Evolutionary conservation across 345 rosid genomes (phyloP), one percentile per base, ranked within the genome.

Genomic region (Hevea brasiliensis): DNA sequence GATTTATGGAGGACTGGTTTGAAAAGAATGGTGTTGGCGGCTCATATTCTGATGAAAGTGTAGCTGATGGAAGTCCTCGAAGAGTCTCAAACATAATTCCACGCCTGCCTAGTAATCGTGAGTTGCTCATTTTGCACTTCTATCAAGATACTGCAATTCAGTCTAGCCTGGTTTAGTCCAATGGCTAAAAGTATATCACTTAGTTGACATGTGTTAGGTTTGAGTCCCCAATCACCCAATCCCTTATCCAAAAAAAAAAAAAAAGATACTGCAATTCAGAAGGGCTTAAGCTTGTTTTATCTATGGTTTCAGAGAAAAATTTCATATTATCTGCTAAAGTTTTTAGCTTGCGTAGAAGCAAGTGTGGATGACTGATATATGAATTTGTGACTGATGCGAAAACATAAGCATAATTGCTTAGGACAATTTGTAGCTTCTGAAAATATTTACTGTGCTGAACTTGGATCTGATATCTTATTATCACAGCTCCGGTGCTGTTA

Each of bases 1-100:
- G 99, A 68, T 82, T 95, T 77, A 95, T 90, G 98, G 99, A 95
- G 83, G 98, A 95, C 73, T 91, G 96, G 99, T 90, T 91, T 87
- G 84, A 82, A 75, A 87, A 83, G 74, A 85, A 76, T 45, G 74
- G 37, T 48, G 56, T 4, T 70, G 81, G 61, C 79, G 72, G 74
- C 56, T 79, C 90, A 48, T 71, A 73, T 73, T 35, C 84, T 47
- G 79, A 83, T 66, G 83, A 86, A 45, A 63, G 65, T 71, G 75
- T 48, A 41, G 80, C 80, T 11, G 84, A 80, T 72, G 89, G 77
- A 83, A 72, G 81, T 70, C 91, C 92, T 71, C 85, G 89, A 82
- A 85, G 98, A 84, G 80, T 91, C 81, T 95, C 98, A 59, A 84
- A 73, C 77, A 80, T 92, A 61, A 82, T 89, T 50, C 85, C 83